Evolutionary conservation across 192 early-diverging fungal genomes (phyloP).

Genomic region (Funneliformis geosporum): DNA sequence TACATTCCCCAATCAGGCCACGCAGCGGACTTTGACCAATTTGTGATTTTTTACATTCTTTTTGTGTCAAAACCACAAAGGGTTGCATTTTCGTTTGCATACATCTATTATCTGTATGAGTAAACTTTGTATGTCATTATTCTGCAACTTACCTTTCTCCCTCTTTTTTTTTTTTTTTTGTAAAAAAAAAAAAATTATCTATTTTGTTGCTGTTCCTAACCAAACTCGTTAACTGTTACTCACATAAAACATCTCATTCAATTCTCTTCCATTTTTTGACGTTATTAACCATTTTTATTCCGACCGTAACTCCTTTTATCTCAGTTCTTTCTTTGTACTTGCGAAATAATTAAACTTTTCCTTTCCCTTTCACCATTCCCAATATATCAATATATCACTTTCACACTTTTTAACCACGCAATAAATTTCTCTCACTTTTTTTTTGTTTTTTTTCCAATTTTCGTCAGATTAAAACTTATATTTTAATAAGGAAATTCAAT

Average conservation of each 20-base stretch:
- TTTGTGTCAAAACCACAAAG: not conserved
- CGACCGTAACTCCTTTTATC: not conserved
- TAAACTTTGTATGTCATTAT: conserved; percentile 15
- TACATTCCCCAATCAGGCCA: not conserved
- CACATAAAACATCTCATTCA: not conserved
- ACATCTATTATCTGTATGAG: conserved; percentile 1
- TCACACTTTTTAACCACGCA: not conserved
- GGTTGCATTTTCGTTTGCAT: conserved; percentile 13
- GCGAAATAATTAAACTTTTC: not conserved
- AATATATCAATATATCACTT: not conserved
- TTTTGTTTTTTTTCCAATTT: not conserved
- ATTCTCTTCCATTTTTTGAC: not conserved
- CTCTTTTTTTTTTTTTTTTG: not conserved
- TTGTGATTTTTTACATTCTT: not conserved
- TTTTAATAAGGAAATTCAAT: not conserved
- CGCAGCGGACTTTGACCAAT: conserved; percentile 6
- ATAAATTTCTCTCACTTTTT: not conserved
- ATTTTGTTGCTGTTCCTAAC: not conserved
- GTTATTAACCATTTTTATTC: not conserved
- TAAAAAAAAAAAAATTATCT: not conserved
- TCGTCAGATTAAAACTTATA: not conserved
- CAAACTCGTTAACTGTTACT: not conserved
- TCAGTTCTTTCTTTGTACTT: too few relatives aligned
- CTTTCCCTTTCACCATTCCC: not conserved
- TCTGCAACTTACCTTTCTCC: conserved; percentile 1